A percentile compares a stretch with the other conserved stretches of the same genome.
Evolutionary conservation across 1,284 basidiomycete species (phyloP).

Genomic region (Sphagnurus paluster): DNA sequence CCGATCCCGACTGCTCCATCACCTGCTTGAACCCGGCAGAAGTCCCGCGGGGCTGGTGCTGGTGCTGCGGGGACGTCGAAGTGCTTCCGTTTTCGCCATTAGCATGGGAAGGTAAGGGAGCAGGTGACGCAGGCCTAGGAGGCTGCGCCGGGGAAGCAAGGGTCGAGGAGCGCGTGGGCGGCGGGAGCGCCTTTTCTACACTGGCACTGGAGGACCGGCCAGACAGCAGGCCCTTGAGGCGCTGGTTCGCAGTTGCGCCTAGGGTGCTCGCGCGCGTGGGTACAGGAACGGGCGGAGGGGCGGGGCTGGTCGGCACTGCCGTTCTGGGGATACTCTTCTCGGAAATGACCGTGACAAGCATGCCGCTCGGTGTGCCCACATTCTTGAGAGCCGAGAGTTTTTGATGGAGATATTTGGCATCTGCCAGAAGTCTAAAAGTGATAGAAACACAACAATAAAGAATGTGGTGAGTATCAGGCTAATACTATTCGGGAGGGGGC

Average conservation of each 20-base stretch:
- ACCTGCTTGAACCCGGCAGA: constrained; percentile 21
- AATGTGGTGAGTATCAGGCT: too few species aligned
- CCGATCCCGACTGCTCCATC: constrained; percentile 5
- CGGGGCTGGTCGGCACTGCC: constrained; percentile 27
- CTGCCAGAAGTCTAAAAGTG: constrained; percentile 63
- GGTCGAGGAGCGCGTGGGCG: constrained; percentile 23
- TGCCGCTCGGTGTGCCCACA: constrained; percentile 64
- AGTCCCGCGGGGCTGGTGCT: constrained; percentile 4
- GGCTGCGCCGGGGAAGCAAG: constrained; percentile 12
- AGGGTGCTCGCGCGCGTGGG: constrained; percentile 34
- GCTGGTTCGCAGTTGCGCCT: constrained; percentile 38
- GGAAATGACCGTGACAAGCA: constrained; percentile 80
- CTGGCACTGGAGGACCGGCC: constrained; percentile 29
- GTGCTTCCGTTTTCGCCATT: constrained; percentile 7
- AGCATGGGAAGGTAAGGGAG: constrained; percentile 17
- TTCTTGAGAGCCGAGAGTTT: constrained; percentile 73
- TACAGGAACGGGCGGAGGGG: constrained; percentile 18
- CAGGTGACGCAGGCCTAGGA: constrained; percentile 22
- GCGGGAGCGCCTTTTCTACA: constrained; percentile 39
- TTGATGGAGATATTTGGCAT: constrained; percentile 75
- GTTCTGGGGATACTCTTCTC: constrained; percentile 57
- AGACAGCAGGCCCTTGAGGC: constrained; percentile 43
- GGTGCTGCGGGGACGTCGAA: constrained; percentile 6
- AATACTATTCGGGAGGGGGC: not conserved
- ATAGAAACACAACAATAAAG: constrained; percentile 1